Percentiles rank a stretch among this genome's conserved stretches.
Conservation (phyloP, 1,139 yeast genomes). For the Zygosaccharomyces sapae region DNA sequence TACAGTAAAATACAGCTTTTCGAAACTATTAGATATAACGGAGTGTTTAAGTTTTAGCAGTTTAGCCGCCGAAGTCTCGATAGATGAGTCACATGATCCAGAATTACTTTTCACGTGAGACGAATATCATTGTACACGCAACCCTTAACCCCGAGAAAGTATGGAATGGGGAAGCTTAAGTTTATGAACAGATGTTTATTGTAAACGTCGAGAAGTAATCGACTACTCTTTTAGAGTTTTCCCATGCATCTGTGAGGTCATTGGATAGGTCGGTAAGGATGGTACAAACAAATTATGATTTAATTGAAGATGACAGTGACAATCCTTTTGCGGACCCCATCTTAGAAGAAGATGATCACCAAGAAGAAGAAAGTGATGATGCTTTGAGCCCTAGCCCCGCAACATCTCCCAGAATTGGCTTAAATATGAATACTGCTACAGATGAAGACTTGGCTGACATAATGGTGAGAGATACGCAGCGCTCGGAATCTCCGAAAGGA, state of each 20-base stretch:
- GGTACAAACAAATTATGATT: neutral
- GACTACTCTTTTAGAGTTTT: neutral
- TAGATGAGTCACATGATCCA: neutral
- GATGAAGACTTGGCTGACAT: conserved; percentile 3
- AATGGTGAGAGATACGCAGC: conserved; percentile 5
- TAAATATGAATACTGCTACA: neutral
- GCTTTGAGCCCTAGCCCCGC: neutral
- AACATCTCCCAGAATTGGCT: neutral
- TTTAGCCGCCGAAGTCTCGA: neutral
- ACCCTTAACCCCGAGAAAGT: too few species aligned
- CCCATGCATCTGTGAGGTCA: neutral
- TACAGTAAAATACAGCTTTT: too few species aligned
- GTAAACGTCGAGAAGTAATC: neutral
- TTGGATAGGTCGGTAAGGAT: neutral
- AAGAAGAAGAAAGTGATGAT: neutral
- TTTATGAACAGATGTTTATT: neutral
- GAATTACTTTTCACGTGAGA: neutral
- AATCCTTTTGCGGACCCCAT: conserved; percentile 1
- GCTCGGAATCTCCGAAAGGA: conserved; percentile 10
- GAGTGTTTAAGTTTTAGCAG: too few species aligned
- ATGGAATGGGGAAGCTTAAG: neutral
- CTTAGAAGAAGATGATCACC: neutral
- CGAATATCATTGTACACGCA: neutral
- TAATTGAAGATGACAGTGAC: neutral
- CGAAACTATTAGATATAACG: too few species aligned